phyloP scores from a whole-genome alignment of 2,329 filamentous ascomycete genomes.

The Colletotrichum phormii region DNA sequence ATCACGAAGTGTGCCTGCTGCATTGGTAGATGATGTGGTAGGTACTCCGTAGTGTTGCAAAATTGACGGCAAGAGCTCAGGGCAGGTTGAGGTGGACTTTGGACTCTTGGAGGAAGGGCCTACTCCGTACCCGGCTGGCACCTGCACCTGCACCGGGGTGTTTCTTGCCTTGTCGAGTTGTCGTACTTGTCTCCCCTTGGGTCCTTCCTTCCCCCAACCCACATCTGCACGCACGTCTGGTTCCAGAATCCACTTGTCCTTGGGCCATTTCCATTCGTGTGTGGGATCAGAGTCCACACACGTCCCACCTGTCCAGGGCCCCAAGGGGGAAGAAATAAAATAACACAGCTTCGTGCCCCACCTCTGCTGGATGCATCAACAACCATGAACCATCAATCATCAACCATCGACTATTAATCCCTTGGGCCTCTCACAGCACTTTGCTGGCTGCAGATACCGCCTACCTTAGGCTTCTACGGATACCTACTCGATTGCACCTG shows the following conservation, averaged over 20 bases:
- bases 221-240: conserved; percentile 14
- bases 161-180: neutral
- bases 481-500: too few species aligned
- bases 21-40: neutral
- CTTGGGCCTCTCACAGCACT: neutral
- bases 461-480: neutral
- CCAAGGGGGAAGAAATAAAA: neutral
- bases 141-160: neutral
- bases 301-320: neutral
- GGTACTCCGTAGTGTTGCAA: too few species aligned
- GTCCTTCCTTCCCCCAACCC: neutral
- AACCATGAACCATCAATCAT: neutral
- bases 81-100: neutral
- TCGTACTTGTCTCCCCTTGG: neutral
- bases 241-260: conserved; percentile 26
- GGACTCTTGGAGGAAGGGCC: neutral
- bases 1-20: neutral
- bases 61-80: neutral
- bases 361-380: neutral
- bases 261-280: neutral
- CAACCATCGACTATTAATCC: neutral
- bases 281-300: neutral
- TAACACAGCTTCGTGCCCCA: neutral
- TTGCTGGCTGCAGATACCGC: neutral
- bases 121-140: too few species aligned